Base-by-base conservation (phyloP, 208 protist species). In the Crithidia bombi region DNA sequence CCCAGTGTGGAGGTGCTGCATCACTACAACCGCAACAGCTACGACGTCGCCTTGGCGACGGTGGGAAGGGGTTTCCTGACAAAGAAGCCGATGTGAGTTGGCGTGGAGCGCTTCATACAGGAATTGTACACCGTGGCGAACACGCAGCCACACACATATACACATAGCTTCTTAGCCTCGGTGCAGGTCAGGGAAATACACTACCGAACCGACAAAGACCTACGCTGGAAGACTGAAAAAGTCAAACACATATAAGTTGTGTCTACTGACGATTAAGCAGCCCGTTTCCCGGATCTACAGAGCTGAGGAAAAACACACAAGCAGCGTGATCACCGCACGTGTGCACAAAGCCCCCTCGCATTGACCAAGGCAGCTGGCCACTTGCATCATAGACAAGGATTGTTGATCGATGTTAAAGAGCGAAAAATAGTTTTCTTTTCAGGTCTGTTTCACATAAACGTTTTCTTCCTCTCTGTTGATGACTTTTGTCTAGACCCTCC, bases 21-120 rank as follows among this genome's bases (percentile, higher is more conserved):
- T 23, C 74, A 88, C 66, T 84, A 90, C 73, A 93, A 93, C 65
- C 32, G 46, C 36, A 84, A 85, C 47, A 83, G 66, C 57, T 92
- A 92, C 73, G 77, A 84, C 17, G 62, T 49, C 17, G 80, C 79
- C 14, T 6, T 81, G 15, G 82, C 67, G 1, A 32, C 57, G 6
- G 55, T 56, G 3, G 72, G 72, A 19, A n/a, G 21, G 12, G 72
- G 70, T 5, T 32, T 75, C 10, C 14, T 32, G 23, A 39, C 47
- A 17, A 79, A 75, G 57, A 76, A 76, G 56, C 43, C 7, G 7
- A 68, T 71, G 54, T 64, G 57, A 64, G 28, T 30, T n/a, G 33
- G 23, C 5, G 30, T 56, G 30, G 9, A 38, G 28, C 0, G 28
- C 17, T 35, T 23, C 19, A 39, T 5, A 10, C 0, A 54, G 32